Percentiles rank a stretch among this genome's conserved stretches.
Conservation (phyloP, 176 grass and related monocot genomes). For the Oropetium thomaeum region DNA sequence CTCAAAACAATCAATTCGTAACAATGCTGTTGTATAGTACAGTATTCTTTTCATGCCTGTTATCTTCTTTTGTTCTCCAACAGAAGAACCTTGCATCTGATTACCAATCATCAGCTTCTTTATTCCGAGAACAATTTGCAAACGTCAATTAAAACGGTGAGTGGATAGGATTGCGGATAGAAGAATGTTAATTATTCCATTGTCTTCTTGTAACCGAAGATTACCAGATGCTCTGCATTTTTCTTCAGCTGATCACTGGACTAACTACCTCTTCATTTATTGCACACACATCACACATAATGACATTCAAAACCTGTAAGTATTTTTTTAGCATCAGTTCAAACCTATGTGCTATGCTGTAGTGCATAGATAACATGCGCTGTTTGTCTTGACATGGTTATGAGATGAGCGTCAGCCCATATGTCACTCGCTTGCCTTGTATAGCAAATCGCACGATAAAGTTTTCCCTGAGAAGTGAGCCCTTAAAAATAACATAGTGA, state of each 20-base stretch:
- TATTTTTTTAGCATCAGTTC: no score
- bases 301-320: no score
- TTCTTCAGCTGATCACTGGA: not conserved
- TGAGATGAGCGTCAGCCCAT: slow-evolving; percentile 47
- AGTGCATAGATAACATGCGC: not conserved
- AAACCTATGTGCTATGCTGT: no score
- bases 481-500: slow-evolving; percentile 20
- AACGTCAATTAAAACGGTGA: slow-evolving; percentile 16
- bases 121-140: slow-evolving; percentile 33
- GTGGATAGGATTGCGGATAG: not conserved
- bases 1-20: no score
- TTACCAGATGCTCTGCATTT: not conserved
- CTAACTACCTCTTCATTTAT: no score
- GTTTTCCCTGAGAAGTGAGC: slow-evolving; percentile 29
- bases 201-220: not conserved
- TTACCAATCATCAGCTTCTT: slow-evolving; percentile 19
- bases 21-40: no score
- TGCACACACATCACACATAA: not conserved
- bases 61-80: slow-evolving; percentile 10
- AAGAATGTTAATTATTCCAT: not conserved
- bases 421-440: slow-evolving; percentile 49
- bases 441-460: slow-evolving; percentile 39
- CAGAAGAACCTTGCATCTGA: slow-evolving; percentile 27
- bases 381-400: slow-evolving; percentile 41
- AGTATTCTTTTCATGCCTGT: not conserved